Evolutionary conservation across 179 eudicot genomes (phyloP).

Genomic region (Spinacia oleracea): DNA sequence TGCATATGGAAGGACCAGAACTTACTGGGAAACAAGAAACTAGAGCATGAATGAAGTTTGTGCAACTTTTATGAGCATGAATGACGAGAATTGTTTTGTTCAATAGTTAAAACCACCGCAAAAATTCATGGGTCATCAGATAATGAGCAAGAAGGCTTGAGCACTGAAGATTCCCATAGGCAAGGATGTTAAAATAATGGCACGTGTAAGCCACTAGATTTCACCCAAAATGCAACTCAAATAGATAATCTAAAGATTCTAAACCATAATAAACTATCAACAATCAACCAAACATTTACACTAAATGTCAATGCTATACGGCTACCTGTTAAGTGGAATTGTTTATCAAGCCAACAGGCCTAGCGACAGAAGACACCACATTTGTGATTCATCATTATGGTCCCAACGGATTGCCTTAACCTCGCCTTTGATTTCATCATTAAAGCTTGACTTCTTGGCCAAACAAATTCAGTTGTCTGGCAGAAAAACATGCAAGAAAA

Average conservation of each 20-base stretch:
- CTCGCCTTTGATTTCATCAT: neutral
- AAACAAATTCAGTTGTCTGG: neutral
- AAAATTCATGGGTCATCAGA: neutral
- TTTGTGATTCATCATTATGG: neutral
- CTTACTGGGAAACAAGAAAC: neutral
- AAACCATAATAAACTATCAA: neutral
- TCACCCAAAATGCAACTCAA: neutral
- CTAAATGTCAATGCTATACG: neutral
- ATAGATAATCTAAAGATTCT: neutral
- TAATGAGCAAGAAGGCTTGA: neutral
- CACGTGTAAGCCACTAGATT: neutral
- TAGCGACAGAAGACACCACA: neutral
- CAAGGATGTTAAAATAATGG: neutral
- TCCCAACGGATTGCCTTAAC: neutral
- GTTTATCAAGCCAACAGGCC: conserved; percentile 8
- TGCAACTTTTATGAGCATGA: neutral
- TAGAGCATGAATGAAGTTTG: neutral
- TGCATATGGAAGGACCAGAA: neutral
- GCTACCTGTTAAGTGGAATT: conserved; percentile 10
- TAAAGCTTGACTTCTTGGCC: neutral
- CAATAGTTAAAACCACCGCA: neutral
- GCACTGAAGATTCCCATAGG: neutral
- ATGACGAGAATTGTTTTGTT: neutral
- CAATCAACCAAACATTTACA: neutral
- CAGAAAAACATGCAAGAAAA: neutral